Base-by-base conservation (phyloP, 2,329 filamentous ascomycete genomes). In the Cordyceps farinosa region DNA sequence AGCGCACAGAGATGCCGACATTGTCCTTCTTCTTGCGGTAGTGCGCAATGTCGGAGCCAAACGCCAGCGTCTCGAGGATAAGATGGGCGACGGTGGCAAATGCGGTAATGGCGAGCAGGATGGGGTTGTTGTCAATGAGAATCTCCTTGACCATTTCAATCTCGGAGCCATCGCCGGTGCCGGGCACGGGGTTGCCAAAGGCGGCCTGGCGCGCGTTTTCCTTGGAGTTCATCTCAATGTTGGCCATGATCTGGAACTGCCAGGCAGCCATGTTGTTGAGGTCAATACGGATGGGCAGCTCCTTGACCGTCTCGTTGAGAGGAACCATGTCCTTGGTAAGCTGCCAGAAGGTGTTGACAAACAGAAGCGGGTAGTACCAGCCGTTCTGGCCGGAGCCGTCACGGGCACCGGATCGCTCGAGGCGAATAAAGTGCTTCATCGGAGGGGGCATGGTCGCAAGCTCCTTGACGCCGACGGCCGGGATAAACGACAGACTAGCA, bases 11-110 rank as follows among this genome's bases (percentile, higher is more conserved):
- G 52, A 97, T 96, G 67, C 95, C 95, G 34, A 99, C 90, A 64
- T 97, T 95, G 79, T 98, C 96, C 83, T 99, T 99, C 89, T 99
- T 99, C 82, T 98, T 97, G 74, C 93, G 91, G 87, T 95, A 99
- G 78, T 99, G 95, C 55, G 92, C 87, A 74, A 99, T 97, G 74
- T 99, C 95, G 73, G 90, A 97, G 72, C 96, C 97, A 80, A 99
- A 99, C 1, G 95, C 95, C 40, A 99, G 85, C 72, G 90, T 93
- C 78, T 99, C 95, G 67, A 99, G 94, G 69, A 99, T 81, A 84
- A 97, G 92, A 78, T 99, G 95, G 45, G 95, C 83, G 64, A 99
- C 84, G 67, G 87, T 93, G 69, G 96, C 95, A 9, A 96, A 76
- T 32, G 87, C 87, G 1, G 95, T 99, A 38, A 96, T 88, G 32